phyloP scores from a whole-genome alignment of 2,329 filamentous ascomycete species.

The Knufia petricola region DNA sequence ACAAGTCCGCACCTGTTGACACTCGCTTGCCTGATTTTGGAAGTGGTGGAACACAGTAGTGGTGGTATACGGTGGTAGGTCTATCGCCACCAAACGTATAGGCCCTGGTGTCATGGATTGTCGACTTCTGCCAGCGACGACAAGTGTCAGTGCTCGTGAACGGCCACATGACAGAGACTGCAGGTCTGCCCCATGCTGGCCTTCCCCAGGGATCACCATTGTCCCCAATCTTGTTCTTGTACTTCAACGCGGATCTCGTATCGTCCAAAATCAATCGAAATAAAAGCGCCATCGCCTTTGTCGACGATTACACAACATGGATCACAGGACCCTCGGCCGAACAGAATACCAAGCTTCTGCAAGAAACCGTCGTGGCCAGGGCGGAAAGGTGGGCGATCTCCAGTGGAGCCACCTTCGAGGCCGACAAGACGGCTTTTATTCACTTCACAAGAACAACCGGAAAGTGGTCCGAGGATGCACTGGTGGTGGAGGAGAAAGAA shows the following conservation, averaged over 20 bases:
- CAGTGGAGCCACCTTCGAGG: conserved; percentile 28
- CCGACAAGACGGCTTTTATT: conserved; percentile 28
- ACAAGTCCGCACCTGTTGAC: too few relatives aligned
- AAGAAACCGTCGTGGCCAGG: conserved; percentile 13
- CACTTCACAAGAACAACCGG: conserved; percentile 26
- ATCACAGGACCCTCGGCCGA: conserved; percentile 8
- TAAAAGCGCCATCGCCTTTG: conserved; percentile 26
- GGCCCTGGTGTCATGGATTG: not conserved
- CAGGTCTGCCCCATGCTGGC: conserved; percentile 11
- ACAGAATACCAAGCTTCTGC: not conserved
- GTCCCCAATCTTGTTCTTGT: conserved; percentile 31
- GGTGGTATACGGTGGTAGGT: too few relatives aligned
- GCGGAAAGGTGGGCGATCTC: conserved; percentile 24
- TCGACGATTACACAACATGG: conserved; percentile 23
- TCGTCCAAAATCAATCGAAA: conserved; percentile 25
- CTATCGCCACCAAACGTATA: too few relatives aligned
- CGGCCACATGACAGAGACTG: not conserved
- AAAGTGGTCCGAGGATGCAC: conserved; percentile 11
- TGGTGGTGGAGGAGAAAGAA: not conserved
- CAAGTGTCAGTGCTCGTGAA: not conserved
- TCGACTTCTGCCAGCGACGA: not conserved
- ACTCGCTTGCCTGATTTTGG: too few relatives aligned
- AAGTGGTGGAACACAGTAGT: too few relatives aligned
- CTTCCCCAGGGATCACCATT: conserved; percentile 29
- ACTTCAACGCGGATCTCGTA: conserved; percentile 33